phyloP scores from a whole-genome alignment of 768 basidiomycete genomes.

The Suillus fuscotomentosus region DNA sequence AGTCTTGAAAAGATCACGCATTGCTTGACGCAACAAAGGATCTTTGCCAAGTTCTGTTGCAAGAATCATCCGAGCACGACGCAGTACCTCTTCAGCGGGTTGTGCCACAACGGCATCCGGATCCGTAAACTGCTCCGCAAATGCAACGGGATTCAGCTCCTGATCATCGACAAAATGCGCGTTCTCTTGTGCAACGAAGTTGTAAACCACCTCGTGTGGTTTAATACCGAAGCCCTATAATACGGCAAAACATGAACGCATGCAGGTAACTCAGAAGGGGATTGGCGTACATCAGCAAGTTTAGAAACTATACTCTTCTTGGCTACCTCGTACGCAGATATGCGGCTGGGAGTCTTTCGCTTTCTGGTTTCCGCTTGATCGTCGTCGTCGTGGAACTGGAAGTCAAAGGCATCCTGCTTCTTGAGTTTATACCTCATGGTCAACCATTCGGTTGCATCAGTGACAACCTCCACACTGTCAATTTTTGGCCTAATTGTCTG shows the following conservation, averaged over 20 bases:
- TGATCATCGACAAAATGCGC: constrained; percentile 79
- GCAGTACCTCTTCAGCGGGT: constrained; percentile 65
- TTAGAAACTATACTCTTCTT: constrained; percentile 77
- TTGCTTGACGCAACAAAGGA: constrained; percentile 76
- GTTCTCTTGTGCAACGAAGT: constrained; percentile 63
- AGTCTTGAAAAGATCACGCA: constrained; percentile 71
- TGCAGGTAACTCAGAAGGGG: background rate
- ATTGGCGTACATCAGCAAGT: constrained; percentile 68
- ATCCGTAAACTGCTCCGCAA: constrained; percentile 85
- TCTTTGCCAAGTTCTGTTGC: constrained; percentile 92
- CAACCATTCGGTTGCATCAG: constrained; percentile 91
- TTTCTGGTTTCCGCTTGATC: constrained; percentile 49
- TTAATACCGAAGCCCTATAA: constrained; percentile 80
- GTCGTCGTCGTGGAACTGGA: constrained; percentile 74
- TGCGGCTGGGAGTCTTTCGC: constrained; percentile 79
- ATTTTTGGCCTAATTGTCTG: constrained; percentile 63
- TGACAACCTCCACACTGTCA: constrained; percentile 84
- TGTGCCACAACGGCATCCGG: constrained; percentile 58
- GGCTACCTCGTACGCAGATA: constrained; percentile 80
- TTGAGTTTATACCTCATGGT: constrained; percentile 78
- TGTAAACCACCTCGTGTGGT: constrained; percentile 81
- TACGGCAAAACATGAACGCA: constrained; percentile 1
- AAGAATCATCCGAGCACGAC: constrained; percentile 77
- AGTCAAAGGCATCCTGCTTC: constrained; percentile 58
- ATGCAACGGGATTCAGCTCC: constrained; percentile 71